Conservation (phyloP, 2,329 filamentous ascomycete genomes). For the Tolypocladium paradoxum region DNA sequence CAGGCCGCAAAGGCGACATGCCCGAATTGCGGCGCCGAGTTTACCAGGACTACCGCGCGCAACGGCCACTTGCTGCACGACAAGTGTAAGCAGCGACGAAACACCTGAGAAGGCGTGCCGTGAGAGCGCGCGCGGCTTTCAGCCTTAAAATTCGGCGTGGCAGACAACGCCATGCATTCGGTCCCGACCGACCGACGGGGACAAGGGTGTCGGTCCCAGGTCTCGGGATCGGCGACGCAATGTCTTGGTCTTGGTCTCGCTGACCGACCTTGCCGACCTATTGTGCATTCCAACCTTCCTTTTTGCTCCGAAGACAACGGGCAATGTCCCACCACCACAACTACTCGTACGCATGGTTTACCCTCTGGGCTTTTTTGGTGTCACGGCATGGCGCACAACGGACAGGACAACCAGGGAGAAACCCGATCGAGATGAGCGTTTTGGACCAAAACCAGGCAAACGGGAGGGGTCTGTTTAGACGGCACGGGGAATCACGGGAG, state of each 20-base stretch:
- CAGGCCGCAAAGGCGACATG: conserved; percentile 82
- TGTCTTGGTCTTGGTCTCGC: neutral
- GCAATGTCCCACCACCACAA: neutral
- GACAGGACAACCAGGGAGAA: neutral
- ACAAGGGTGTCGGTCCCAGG: neutral
- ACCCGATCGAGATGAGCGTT: neutral
- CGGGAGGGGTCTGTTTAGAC: neutral
- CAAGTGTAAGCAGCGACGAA: conserved; percentile 67
- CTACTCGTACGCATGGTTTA: neutral
- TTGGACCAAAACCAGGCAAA: neutral
- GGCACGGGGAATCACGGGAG: neutral
- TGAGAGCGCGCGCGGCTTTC: neutral
- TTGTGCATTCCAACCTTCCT: neutral
- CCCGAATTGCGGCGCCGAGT: conserved; percentile 84
- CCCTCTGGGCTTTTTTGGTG: neutral
- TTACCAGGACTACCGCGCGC: conserved; percentile 77
- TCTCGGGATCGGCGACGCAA: neutral
- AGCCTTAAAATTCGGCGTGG: neutral
- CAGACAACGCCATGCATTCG: neutral
- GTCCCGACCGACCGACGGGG: neutral
- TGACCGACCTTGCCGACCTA: no score
- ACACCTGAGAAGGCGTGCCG: conserved; percentile 8
- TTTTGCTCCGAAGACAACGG: neutral
- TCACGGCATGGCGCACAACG: neutral
- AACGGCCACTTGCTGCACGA: conserved; percentile 81